phyloP scores from a whole-genome alignment of 2,329 filamentous ascomycete species.

The Acrodontium crateriforme region DNA sequence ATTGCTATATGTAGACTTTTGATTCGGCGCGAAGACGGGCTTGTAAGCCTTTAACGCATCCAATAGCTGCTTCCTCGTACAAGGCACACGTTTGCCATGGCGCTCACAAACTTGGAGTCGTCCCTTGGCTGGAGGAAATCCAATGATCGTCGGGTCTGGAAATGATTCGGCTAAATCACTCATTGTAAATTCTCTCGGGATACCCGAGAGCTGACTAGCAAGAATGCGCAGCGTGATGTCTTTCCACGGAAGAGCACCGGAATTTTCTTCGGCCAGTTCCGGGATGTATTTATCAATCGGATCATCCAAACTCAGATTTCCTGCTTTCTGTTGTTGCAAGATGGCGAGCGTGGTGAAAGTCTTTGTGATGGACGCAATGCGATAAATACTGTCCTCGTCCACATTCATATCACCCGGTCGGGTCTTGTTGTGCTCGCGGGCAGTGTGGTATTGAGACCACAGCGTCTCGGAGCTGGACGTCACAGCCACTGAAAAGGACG shows the following conservation, averaged over 20 bases:
- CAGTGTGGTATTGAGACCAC: slow-evolving; percentile 27
- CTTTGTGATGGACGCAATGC: slow-evolving; percentile 27
- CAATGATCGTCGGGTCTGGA: slow-evolving; percentile 13
- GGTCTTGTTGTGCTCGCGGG: slow-evolving; percentile 21
- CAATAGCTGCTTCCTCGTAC: slow-evolving; percentile 22
- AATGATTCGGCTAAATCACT: slow-evolving; percentile 6
- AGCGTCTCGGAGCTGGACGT: slow-evolving; percentile 26
- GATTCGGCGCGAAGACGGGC: slow-evolving; percentile 29
- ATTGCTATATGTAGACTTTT: slow-evolving; percentile 30
- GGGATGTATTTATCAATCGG: slow-evolving; percentile 34
- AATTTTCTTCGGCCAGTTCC: slow-evolving; percentile 29
- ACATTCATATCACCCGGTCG: slow-evolving; percentile 24
- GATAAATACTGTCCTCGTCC: slow-evolving; percentile 27
- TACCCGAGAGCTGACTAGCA: slow-evolving; percentile 29
- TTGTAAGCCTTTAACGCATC: slow-evolving; percentile 16
- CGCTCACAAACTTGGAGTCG: slow-evolving; percentile 24
- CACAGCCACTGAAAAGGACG: slow-evolving; percentile 28
- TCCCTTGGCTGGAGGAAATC: slow-evolving; percentile 23
- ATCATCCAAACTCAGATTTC: slow-evolving; percentile 32
- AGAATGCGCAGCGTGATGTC: slow-evolving; percentile 29
- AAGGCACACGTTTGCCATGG: slow-evolving; percentile 19
- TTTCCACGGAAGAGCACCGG: slow-evolving; percentile 27
- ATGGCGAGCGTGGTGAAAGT: slow-evolving; percentile 38
- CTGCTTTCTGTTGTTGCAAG: slow-evolving; percentile 40
- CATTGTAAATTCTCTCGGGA: slow-evolving; percentile 26